Base-by-base conservation (phyloP, 2,329 filamentous ascomycete species). In the Arthrobotrys megalospora region DNA sequence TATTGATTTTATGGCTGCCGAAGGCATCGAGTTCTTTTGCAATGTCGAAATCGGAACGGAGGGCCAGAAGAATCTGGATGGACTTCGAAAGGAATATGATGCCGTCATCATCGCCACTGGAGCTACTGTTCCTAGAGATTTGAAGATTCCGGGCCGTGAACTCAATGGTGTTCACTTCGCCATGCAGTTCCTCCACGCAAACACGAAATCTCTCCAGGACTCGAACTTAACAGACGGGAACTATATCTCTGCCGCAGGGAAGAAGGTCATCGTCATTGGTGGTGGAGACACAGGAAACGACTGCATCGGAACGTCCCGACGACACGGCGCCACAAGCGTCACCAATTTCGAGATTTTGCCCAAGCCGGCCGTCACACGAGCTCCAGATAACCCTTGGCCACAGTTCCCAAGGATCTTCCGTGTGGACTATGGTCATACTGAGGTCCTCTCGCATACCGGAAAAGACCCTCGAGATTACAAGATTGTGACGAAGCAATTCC, bases 401-500 rank as follows among this genome's bases (percentile, higher is more conserved):
- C 95, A 97, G 86, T 98, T 95, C 94, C 95, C 95, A 73, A 93
- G 94, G 83, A 94, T 97, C 84, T 97, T 97, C 89, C 94, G 95
- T 82, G 93, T 97, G n/a, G 95, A 98, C 86, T 98, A 98, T 83
- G 95, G 95, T 71, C 95, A 98, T 87, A 92, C 91, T 14, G 95
- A 98, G 85, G 95, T 97, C 82, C 94, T 95, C 85, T 94, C 95
- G 81, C 94, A 97, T 87, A 95, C 94, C 87, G 95, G 95, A 86
- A 94, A 94, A 84, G 95, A 97, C 83, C 95, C 95, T 75, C 93
- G 95, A 82, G 95, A 97, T 86, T 98, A 92, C 88, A 97, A 94
- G 87, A 94, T 98, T 86, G 97, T 97, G 93, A 97, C 94, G 16
- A 95, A 96, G 87, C 93, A 97, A 82, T 98, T 98, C 82, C 93